Base-by-base conservation (phyloP, 2,329 filamentous ascomycete genomes). In the Emericellopsis atlantica region DNA sequence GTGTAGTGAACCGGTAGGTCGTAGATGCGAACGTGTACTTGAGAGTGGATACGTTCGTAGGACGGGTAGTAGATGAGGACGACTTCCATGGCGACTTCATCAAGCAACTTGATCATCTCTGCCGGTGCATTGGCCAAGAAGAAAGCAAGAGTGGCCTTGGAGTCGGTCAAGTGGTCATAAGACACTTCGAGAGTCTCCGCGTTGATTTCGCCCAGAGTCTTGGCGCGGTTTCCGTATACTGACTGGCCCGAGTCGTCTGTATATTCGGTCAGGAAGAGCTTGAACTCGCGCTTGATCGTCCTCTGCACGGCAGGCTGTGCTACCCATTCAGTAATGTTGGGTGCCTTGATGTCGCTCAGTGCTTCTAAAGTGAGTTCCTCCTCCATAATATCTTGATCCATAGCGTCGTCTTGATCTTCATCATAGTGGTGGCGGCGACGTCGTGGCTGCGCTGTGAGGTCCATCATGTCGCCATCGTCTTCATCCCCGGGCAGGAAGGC, bases 21-120 rank as follows among this genome's bases (percentile, higher is more conserved):
- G 18, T 88, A 89, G 55, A 98, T 94, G 45, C 92, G 88, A 42
- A 98, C 90, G 57, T 98, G 92, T 40, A 98, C 95, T 60, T 98
- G 92, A 23, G 88, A 84, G 61, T 96, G 92, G 52, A 98, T 98
- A 46, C 88, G 84, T 59, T 95, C 88, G 59, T 98, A 98, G 60
- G 96, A 89, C 2, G 89, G 90, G 62, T 96, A 98, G 60, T 96
- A 88, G 41, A 96, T 79, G 18, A 96, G 76, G 5, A 93, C 90
- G 32, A 93, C 89, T 47, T 98, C 92, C 77, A 98, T 90, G 43
- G 92, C 90, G 4, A 95, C 90, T 49, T 94, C 81, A 52, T 98
- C 92, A 54, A 98, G 96, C 38, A 98, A 81, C 59, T 92, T 92
- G 45, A 98, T 74, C 56, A 96, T 85, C 60, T 95, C 90, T n/a